Evolutionary conservation across 2,329 filamentous ascomycete species (phyloP), one percentile per base, ranked within the genome.

Genomic region (Atkinsonella hypoxylon): DNA sequence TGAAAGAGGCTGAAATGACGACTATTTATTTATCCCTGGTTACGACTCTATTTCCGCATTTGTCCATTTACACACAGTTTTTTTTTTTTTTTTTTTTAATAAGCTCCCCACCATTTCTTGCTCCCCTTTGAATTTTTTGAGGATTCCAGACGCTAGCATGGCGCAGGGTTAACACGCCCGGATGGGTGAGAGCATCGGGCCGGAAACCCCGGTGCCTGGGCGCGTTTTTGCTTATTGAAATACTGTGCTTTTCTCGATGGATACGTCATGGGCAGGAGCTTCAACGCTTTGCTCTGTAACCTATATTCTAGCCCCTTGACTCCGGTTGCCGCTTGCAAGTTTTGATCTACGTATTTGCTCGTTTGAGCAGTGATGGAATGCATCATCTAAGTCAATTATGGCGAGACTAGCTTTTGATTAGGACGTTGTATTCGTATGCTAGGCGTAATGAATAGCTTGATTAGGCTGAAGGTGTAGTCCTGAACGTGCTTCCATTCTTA

Each of bases 171-270:
- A 53, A 47, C 36, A 54, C 50, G 57, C 56, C 57, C 64, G 59
- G 58, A 62, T 67, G 62, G 62, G 66, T 67, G 66, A 67, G 64
- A 68, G 65, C 64, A 64, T 36, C 34, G 40, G 40, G 61, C 62
- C 63, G 57, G 63, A 57, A 55, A 53, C 18, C 30, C 31, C 55
- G 46, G 53, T 50, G 57, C 57, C 55, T 54, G 56, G 53, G 45
- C 3, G 49, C 47, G 51, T 51, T 51, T 46, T 49, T 50, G 8
- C 5, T 44, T 26, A 26, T 44, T 44, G 45, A 18, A 20, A 20
- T 20, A 18, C 11, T 11, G 11, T 42, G 40, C 40, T 18, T 17
- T 11, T 9, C 11, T 20, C 20, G 40, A 26, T 9, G n/a, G 40
- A 42, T 8, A 18, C 40, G 40, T 42, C 40, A 13, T 26, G 26